phyloP scores from a whole-genome alignment of 257 asterid species.

The Solanum pinnatisectum region DNA sequence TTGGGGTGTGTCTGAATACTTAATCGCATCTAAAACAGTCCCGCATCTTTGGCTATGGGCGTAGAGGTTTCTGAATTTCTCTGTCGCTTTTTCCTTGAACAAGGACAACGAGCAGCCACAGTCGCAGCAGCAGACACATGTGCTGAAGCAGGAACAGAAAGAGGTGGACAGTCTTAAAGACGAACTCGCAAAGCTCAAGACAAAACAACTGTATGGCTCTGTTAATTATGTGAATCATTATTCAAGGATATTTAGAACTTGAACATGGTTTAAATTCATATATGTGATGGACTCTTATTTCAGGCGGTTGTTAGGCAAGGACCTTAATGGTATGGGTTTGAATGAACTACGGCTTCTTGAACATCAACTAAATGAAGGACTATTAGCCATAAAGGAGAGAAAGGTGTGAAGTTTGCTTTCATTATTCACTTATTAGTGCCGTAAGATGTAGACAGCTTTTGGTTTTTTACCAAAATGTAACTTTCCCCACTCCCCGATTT shows the following conservation, averaged over 20 bases:
- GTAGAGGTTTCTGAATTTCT: neutral
- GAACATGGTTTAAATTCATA: neutral
- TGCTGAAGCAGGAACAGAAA: conserved; percentile 26
- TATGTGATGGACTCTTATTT: neutral
- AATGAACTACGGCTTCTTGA: conserved; percentile 48
- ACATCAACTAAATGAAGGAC: conserved; percentile 49
- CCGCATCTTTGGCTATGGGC: neutral
- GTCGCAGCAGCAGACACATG: neutral
- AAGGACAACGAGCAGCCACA: neutral
- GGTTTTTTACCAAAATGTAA: neutral
- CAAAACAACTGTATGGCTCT: conserved; percentile 39
- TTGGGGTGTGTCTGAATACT: neutral
- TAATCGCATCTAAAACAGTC: neutral
- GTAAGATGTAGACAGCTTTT: neutral
- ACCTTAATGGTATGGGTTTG: conserved; percentile 36
- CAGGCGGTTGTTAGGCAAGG: conserved; percentile 66
- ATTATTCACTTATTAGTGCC: neutral
- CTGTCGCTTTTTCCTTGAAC: neutral
- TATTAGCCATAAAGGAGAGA: conserved; percentile 46
- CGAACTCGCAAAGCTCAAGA: conserved; percentile 49
- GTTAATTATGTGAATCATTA: neutral
- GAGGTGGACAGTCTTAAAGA: conserved; percentile 46
- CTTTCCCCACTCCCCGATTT: neutral
- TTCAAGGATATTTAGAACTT: neutral
- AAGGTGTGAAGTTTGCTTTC: conserved; percentile 34